phyloP scores from a whole-genome alignment of 768 basidiomycete genomes.

The Leccinum boreale region DNA sequence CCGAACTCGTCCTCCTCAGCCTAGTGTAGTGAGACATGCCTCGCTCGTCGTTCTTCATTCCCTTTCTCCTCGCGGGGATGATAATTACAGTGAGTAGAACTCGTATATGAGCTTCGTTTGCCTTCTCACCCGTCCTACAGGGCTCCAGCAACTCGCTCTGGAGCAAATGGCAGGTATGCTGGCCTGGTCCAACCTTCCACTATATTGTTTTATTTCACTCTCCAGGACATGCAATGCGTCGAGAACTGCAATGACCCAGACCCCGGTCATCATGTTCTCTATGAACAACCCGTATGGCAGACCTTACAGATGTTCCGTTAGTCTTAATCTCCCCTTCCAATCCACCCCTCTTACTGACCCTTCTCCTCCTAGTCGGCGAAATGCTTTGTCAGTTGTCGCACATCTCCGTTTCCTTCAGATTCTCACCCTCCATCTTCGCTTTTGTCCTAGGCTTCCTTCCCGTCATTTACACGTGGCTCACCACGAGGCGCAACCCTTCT shows the following conservation, averaged over 20 bases:
- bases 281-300: slow-evolving; percentile 95
- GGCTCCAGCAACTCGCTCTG: slow-evolving; percentile 80
- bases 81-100: slow-evolving; percentile 66
- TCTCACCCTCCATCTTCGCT: slow-evolving; percentile 14
- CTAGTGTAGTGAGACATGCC: slow-evolving; percentile 45
- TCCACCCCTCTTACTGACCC: slow-evolving; percentile 30
- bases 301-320: slow-evolving; percentile 86
- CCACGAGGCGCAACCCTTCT: slow-evolving; percentile 41
- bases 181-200: neutral
- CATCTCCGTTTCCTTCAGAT: slow-evolving; percentile 13
- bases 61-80: slow-evolving; percentile 88
- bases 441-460: slow-evolving; percentile 72
- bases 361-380: slow-evolving; percentile 71
- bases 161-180: slow-evolving; percentile 75
- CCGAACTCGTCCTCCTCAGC: neutral
- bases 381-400: slow-evolving; percentile 71
- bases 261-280: slow-evolving; percentile 61
- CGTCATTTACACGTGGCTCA: slow-evolving; percentile 68
- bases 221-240: slow-evolving; percentile 96
- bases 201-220: slow-evolving; percentile 1
- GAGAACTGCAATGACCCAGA: slow-evolving; percentile 80
- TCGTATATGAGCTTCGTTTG: too few species aligned
- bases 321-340: slow-evolving; percentile 30
- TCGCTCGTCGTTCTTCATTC: slow-evolving; percentile 57
- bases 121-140: slow-evolving; percentile 33